Evolutionary conservation across 805 yeast species (phyloP), one percentile per base, ranked within the genome.

Genomic region (Diddensiella santjacobensis): DNA sequence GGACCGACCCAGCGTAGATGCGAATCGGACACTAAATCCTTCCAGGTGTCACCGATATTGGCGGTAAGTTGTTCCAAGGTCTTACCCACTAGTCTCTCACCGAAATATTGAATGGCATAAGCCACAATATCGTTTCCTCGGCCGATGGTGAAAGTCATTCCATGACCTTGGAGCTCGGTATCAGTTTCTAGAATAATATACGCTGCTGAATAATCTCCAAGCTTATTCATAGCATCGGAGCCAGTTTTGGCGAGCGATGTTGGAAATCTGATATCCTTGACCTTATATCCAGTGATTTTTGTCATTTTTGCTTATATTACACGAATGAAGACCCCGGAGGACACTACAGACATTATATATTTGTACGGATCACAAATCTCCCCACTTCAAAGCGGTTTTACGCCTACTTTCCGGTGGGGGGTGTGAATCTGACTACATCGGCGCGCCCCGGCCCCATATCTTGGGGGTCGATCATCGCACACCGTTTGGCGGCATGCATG

Each of bases 1-100:
- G 73, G 73, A 3, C 73, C 73, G 40, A 70, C 54, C 73, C 74
- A 70, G 40, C 73, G 65, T 48, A 64, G 61, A 52, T 69, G 73
- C 17, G 70, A 64, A 51, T 70, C 73, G 4, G 65, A 55, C 15
- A 70, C 71, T 55, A 70, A 56, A 40, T 66, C 60, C 49, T 68
- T 62, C 73, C 73, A 70, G 10, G 72, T 67, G 15, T 57, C 58
- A 10, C 72, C 73, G 60, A 70, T 64, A 48, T 70, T 64, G 15
- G 55, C 53, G 11, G 66, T 62, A 38, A 70, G 59, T 8, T 58
- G 53, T 10, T 52, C 60, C 42, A 70, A 58, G 8, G 57, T 45
- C 44, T 65, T 61, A 36, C 69, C 69, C 10, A 41, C 59, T 24
- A 69, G 57, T 11, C 70, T 48, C 42, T 65, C 66, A 3, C 71